Conservation (phyloP, 352 stramenopile species). For the Pythium utonaiense region DNA sequence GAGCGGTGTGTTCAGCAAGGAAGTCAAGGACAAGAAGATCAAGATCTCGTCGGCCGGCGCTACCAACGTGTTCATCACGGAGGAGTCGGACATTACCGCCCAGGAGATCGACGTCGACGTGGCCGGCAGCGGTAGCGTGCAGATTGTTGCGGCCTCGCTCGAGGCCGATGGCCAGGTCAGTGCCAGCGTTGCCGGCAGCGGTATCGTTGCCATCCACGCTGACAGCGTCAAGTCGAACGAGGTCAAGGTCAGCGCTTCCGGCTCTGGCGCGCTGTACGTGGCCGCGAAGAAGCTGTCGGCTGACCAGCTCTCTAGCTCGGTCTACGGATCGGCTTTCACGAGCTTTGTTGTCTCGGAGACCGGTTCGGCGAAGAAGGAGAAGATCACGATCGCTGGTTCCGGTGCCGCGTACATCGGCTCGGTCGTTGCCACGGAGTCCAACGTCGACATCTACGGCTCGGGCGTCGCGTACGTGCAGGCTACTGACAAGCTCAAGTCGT, state of each 20-base stretch:
- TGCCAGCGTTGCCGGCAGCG: conserved; percentile 13
- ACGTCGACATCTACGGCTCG: conserved; percentile 43
- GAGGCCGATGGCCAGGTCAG: conserved; percentile 18
- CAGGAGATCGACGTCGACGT: conserved; percentile 36
- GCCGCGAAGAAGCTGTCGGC: conserved; percentile 32
- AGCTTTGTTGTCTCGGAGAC: conserved; percentile 34
- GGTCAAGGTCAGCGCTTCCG: conserved; percentile 15
- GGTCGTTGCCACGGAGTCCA: conserved; percentile 33
- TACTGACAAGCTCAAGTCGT: conserved; percentile 42
- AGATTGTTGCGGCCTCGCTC: conserved; percentile 25
- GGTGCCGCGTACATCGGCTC: conserved; percentile 45
- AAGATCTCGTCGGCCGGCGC: conserved; percentile 37
- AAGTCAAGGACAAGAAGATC: conserved; percentile 35
- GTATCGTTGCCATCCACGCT: conserved; percentile 14
- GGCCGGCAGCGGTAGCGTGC: conserved; percentile 35
- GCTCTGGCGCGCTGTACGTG: conserved; percentile 25
- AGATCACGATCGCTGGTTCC: conserved; percentile 43
- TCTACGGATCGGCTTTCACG: conserved; percentile 44
- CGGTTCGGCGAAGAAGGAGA: conserved; percentile 40
- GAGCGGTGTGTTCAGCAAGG: conserved; percentile 35
- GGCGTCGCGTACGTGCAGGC: conserved; percentile 47
- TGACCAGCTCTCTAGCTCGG: conserved; percentile 35
- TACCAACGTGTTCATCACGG: conserved; percentile 39
- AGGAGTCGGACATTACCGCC: conserved; percentile 34
- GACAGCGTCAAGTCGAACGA: conserved; percentile 20